Percentiles rank a stretch among this genome's conserved stretches.
These are phyloP conservation scores for Tuctoria greenei DNA, from an alignment of 176 grass and related monocot species.

Conservation along the genomic window DNA sequence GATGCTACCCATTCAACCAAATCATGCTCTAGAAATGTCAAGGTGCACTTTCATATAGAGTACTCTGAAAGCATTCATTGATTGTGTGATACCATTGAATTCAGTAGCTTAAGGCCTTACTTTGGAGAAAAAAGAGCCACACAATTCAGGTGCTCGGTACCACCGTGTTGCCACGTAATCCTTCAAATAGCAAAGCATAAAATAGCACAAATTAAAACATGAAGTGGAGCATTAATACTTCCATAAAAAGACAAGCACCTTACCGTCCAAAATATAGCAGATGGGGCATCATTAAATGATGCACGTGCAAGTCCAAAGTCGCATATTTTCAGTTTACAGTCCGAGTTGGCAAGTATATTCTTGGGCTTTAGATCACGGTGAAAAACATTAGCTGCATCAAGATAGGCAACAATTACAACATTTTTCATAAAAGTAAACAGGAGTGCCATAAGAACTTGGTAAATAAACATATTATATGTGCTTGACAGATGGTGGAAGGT, in stretches of 20 bases:
- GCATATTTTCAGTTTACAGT: slow-evolving; percentile 93
- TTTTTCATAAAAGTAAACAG: slow-evolving; percentile 30
- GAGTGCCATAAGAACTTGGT: background rate
- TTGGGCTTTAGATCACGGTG: slow-evolving; percentile 94
- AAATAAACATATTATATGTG: background rate
- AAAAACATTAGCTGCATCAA: slow-evolving; percentile 89
- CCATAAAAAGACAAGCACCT: slow-evolving; percentile 20
- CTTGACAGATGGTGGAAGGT: slow-evolving; percentile 5
- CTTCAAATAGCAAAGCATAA: slow-evolving; percentile 43
- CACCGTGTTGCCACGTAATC: slow-evolving; percentile 99
- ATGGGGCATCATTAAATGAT: slow-evolving; percentile 95
- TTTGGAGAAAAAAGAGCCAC: slow-evolving; percentile 97
- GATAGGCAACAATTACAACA: slow-evolving; percentile 22
- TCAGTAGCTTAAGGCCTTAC: slow-evolving; percentile 45
- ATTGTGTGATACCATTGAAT: background rate
- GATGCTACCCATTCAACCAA: background rate
- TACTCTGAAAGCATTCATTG: background rate
- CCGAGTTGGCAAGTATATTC: slow-evolving; percentile 92
- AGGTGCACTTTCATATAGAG: background rate
- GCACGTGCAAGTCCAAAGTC: slow-evolving; percentile 95
- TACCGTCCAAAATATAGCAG: slow-evolving; percentile 99
- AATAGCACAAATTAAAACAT: slow-evolving; percentile 15
- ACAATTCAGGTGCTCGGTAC: slow-evolving; percentile 98
- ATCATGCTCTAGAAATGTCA: background rate
- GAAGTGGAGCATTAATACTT: slow-evolving; percentile 17